Percentiles rank a stretch among this genome's conserved stretches.
These are phyloP conservation scores for Colletotrichum abscissum DNA, from an alignment of 2,329 filamentous ascomycete species.

Conservation along the genomic window DNA sequence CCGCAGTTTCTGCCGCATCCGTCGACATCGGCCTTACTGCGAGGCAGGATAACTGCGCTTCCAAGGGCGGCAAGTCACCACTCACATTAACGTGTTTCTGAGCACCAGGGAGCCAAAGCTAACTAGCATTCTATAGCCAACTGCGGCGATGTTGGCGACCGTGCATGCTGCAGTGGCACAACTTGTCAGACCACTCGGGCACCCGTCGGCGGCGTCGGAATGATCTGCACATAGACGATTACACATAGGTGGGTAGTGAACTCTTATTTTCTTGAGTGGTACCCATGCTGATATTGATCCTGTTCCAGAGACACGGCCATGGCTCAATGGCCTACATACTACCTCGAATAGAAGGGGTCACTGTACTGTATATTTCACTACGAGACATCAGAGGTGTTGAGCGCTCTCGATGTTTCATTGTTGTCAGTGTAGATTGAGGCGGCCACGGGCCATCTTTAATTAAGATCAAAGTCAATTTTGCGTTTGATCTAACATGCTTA, in stretches of 20 bases:
- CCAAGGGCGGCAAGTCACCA: background rate
- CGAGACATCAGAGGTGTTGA: background rate
- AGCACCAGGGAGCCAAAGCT: background rate
- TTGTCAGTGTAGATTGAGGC: too few relatives aligned
- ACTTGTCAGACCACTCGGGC: background rate
- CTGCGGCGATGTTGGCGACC: slow-evolving; percentile 1
- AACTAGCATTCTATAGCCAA: background rate
- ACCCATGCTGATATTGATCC: background rate
- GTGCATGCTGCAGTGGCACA: slow-evolving; percentile 3
- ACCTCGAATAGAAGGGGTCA: background rate
- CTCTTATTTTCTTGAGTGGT: background rate
- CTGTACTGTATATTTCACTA: background rate
- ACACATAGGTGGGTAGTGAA: background rate
- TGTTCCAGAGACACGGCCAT: background rate
- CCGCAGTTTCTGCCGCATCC: slow-evolving; percentile 6
- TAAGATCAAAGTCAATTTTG: too few relatives aligned
- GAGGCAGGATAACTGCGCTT: background rate
- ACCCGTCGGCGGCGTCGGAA: slow-evolving; percentile 2
- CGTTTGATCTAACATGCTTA: too few relatives aligned
- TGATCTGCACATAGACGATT: background rate
- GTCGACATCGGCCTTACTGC: background rate
- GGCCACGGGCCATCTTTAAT: too few relatives aligned
- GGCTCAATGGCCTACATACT: background rate
- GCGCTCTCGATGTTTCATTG: too few relatives aligned
- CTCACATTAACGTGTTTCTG: background rate